These are phyloP conservation scores for Hanseniaspora uvarum DNA, from an alignment of 1,139 yeast genomes.

Conservation along the genomic window DNA sequence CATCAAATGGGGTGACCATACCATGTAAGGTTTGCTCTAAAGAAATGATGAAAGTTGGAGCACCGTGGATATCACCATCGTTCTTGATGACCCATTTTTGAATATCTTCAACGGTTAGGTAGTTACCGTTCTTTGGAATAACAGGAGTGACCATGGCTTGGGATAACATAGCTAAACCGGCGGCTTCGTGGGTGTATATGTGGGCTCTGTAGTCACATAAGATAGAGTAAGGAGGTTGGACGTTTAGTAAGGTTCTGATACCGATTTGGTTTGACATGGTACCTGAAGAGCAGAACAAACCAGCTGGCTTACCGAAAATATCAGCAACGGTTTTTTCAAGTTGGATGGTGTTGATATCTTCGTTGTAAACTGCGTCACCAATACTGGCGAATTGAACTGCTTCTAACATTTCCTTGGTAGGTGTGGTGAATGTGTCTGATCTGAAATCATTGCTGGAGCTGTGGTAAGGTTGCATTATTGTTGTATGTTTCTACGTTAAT, in stretches of 20 bases:
- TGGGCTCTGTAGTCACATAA: conserved; percentile 81
- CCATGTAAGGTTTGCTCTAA: conserved; percentile 87
- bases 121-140: conserved; percentile 59
- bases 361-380: conserved; percentile 86
- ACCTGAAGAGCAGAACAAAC: conserved; percentile 77
- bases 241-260: conserved; percentile 55
- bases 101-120: conserved; percentile 73
- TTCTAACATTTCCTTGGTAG: conserved; percentile 63
- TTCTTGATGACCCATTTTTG: conserved; percentile 55
- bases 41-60: conserved; percentile 77
- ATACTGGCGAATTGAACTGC: conserved; percentile 51
- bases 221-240: conserved; percentile 77
- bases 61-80: conserved; percentile 76
- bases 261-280: conserved; percentile 87
- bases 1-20: conserved; percentile 68
- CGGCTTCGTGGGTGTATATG: conserved; percentile 76
- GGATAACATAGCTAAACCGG: conserved; percentile 77
- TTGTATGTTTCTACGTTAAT: neutral
- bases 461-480: conserved; percentile 26
- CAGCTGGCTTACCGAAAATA: conserved; percentile 74
- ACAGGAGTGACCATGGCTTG: conserved; percentile 91
- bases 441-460: conserved; percentile 51
- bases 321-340: conserved; percentile 58
- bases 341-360: conserved; percentile 58
- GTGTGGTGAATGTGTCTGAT: conserved; percentile 89